Evolutionary conservation across 1,139 yeast genomes (phyloP).

Genomic region (Diutina catenulata): DNA sequence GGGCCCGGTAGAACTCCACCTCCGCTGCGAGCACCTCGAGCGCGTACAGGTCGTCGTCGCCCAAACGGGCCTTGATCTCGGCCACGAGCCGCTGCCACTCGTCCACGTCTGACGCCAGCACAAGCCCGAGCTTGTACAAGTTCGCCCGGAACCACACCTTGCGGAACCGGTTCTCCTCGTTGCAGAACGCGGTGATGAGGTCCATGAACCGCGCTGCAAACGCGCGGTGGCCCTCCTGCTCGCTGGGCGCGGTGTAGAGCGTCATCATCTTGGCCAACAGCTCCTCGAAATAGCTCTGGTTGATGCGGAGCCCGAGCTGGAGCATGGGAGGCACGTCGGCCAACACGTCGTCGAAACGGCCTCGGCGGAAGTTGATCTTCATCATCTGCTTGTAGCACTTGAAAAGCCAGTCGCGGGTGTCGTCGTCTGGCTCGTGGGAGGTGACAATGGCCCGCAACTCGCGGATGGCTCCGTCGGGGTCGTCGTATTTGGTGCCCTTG

Average conservation of each 20-base stretch:
- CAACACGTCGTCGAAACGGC: slow-evolving; percentile 24
- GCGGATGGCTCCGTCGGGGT: slow-evolving; percentile 17
- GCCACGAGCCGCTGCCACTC: slow-evolving; percentile 1
- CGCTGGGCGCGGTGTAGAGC: slow-evolving; percentile 25
- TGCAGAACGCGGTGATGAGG: slow-evolving; percentile 13
- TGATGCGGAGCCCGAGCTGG: slow-evolving; percentile 17
- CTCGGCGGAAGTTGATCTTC: slow-evolving; percentile 34
- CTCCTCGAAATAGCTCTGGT: slow-evolving; percentile 46
- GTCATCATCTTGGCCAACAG: slow-evolving; percentile 46
- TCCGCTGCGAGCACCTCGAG: slow-evolving; percentile 3
- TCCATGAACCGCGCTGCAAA: slow-evolving; percentile 21
- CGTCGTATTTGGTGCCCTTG: slow-evolving; percentile 50
- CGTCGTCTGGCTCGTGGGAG: slow-evolving; percentile 9
- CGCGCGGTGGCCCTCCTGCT: slow-evolving; percentile 11
- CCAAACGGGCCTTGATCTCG: neutral
- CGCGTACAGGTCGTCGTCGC: slow-evolving; percentile 1
- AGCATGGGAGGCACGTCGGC: slow-evolving; percentile 16
- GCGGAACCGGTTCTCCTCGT: neutral
- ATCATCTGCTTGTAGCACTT: slow-evolving; percentile 56
- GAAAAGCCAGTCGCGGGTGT: slow-evolving; percentile 32
- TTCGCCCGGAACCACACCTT: slow-evolving; percentile 1
- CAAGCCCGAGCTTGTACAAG: neutral
- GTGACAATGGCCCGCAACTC: slow-evolving; percentile 7
- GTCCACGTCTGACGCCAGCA: neutral
- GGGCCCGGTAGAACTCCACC: neutral